Base-by-base conservation (phyloP, 805 yeast species). In the Candida berthetii region DNA sequence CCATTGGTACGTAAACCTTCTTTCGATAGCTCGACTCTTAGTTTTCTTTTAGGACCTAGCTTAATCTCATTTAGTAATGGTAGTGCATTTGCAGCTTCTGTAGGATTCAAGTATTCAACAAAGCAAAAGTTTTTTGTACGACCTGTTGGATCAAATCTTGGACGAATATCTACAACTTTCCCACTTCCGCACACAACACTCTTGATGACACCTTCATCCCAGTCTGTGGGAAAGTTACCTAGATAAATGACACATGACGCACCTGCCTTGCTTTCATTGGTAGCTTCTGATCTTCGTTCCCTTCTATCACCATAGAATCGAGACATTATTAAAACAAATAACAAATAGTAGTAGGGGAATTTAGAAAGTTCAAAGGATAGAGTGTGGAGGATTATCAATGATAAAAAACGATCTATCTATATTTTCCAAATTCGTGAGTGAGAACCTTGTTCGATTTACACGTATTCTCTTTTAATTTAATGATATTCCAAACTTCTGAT, bases 111-210 rank as follows among this genome's bases (percentile, higher is more conserved):
- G 51, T 77, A 81, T 57, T 81, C 86, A 24, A 81, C 73, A 52
- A 81, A 81, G 43, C 83, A 76, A 50, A 72, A 81, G n/a, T 85
- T 85, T 53, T 80, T 80, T 52, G 78, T 76, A 46, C 75, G 74
- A 10, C 80, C 78, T 10, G 72, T 67, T 1, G 58, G 52, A 33
- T 56, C 59, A 19, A 56, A 41, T 36, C 59, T 43, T 9, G 53
- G 44, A 49, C 86, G 70, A 8, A 83, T 82, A 47, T 80, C 86
- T 14, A 80, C 78, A 20, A 85, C 76, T 3, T 76, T 74, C 1
- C 93, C 93, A 9, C 85, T 71, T 1, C 90, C 90, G 41, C 85
- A 80, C 19, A 83, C 80, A 10, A 84, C 75, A 24, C 80, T 75
- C 40, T 78, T 74, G 29, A 84, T 66, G 14, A 72, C 75, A 39